Evolutionary conservation across 352 stramenopile genomes (phyloP).

Genomic region (Phytopythium oedochilum): DNA sequence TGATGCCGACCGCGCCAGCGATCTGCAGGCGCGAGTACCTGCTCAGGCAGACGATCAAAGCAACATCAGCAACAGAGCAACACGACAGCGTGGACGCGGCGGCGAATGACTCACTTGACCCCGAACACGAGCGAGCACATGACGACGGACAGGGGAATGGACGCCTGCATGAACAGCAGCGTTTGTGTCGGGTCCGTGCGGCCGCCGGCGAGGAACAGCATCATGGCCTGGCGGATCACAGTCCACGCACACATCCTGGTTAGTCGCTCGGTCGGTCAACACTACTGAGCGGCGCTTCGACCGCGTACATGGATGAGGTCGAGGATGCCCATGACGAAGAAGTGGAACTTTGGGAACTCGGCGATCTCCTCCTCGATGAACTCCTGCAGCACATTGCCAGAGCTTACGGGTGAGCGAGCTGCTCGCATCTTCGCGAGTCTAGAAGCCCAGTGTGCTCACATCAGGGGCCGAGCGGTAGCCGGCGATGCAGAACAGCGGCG

Average conservation of each 20-base stretch:
- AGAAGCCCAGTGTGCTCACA: constrained; percentile 19
- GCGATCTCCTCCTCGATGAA: constrained; percentile 80
- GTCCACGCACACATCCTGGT: not conserved
- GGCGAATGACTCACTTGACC: constrained; percentile 24
- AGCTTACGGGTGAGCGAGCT: not conserved
- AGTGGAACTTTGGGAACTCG: constrained; percentile 85
- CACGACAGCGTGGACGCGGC: not conserved
- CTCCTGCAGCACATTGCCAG: constrained; percentile 33
- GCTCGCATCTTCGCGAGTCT: not conserved
- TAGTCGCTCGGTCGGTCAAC: not conserved
- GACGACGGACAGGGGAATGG: constrained; percentile 63
- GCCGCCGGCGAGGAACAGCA: constrained; percentile 80
- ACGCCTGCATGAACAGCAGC: constrained; percentile 82
- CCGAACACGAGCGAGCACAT: constrained; percentile 53
- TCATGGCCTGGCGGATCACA: constrained; percentile 63
- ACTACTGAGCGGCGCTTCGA: no score
- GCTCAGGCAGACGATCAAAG: not conserved
- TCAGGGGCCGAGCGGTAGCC: constrained; percentile 79
- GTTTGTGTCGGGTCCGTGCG: constrained; percentile 82
- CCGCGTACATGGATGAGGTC: constrained; percentile 67
- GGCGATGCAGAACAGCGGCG: constrained; percentile 82
- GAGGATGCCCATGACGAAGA: constrained; percentile 83
- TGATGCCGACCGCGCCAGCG: constrained; percentile 66
- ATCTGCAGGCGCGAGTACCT: constrained; percentile 75
- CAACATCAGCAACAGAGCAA: not conserved